Evolutionary conservation across 768 basidiomycete genomes (phyloP).

Genomic region (Mrakia hoshinonis): DNA sequence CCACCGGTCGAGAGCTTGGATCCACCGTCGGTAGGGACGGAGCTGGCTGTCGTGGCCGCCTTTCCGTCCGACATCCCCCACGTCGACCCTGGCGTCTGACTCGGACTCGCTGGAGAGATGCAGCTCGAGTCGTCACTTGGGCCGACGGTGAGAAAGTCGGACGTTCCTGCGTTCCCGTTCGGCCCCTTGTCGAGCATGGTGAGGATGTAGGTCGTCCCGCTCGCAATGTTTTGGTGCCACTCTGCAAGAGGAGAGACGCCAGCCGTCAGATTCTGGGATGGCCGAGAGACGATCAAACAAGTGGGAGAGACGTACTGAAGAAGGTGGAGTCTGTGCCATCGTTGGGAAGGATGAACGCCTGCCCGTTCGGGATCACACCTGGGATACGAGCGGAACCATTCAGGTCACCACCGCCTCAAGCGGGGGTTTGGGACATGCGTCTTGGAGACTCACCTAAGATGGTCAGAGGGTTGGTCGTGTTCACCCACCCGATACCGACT

Average conservation of each 20-base stretch:
- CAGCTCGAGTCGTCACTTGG: constrained; percentile 12
- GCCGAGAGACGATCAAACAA: neutral
- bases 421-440: neutral
- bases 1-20: neutral
- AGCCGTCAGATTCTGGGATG: neutral
- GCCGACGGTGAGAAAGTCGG: neutral
- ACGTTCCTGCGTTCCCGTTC: constrained; percentile 15
- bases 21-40: neutral
- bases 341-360: constrained; percentile 17
- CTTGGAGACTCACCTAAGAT: neutral
- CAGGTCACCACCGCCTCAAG: neutral
- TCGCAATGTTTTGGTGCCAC: constrained; percentile 20
- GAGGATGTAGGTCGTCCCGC: constrained; percentile 20
- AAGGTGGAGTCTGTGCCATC: neutral
- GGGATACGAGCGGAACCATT: too few species aligned
- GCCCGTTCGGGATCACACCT: constrained; percentile 24
- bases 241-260: neutral
- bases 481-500: constrained; percentile 21
- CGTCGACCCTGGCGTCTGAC: constrained; percentile 18
- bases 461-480: constrained; percentile 9
- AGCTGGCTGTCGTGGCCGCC: constrained; percentile 19
- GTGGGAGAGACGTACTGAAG: neutral
- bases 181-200: constrained; percentile 19
- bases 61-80: constrained; percentile 26
- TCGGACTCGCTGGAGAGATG: constrained; percentile 6